Conservation (phyloP, 306 rosid genomes). For the Dryas drummondii region DNA sequence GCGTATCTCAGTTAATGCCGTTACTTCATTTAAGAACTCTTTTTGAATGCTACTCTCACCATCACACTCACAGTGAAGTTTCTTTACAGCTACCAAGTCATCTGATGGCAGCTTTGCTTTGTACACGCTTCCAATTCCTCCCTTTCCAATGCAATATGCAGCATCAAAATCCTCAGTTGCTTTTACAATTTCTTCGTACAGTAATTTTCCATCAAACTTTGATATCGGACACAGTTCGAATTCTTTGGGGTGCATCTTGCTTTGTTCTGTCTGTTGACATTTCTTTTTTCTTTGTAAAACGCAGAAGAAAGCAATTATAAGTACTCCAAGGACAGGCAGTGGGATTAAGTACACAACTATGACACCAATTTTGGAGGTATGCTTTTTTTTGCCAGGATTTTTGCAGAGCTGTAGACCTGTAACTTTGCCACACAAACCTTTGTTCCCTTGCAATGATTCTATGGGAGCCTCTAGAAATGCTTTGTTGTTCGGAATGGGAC, state of each 20-base stretch:
- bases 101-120: constrained; percentile 25
- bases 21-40: constrained; percentile 14
- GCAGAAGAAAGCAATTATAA: neutral
- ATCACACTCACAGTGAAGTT: constrained; percentile 6
- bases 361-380: neutral
- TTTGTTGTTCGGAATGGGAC: constrained; percentile 27
- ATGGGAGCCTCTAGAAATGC: constrained; percentile 17
- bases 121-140: constrained; percentile 30
- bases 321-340: neutral
- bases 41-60: neutral
- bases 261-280: neutral
- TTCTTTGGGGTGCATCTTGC: neutral
- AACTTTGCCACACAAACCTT: constrained; percentile 33
- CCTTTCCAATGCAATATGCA: constrained; percentile 30
- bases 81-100: constrained; percentile 31
- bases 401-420: constrained; percentile 19
- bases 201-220: constrained; percentile 23
- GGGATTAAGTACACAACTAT: neutral
- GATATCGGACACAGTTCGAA: constrained; percentile 12
- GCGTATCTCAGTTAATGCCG: constrained; percentile 7
- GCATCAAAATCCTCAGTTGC: constrained; percentile 36
- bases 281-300: neutral
- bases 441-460: constrained; percentile 29
- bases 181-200: constrained; percentile 33
- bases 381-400: neutral